phyloP scores from a whole-genome alignment of 345 rosid genomes.

The Hibiscus syriacus region DNA sequence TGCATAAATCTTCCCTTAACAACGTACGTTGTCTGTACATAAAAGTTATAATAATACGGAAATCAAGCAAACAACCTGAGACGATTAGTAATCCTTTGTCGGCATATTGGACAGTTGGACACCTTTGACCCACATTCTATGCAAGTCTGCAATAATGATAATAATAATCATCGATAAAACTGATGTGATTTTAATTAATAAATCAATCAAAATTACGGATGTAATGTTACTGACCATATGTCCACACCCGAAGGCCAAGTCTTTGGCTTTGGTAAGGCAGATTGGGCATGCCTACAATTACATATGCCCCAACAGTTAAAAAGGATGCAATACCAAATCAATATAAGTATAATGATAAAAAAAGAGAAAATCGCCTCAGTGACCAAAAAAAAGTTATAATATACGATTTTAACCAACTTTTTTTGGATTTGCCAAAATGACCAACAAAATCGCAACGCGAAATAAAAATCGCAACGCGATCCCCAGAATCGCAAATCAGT shows the following conservation, averaged over 20 bases:
- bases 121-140: conserved; percentile 47
- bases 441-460: no score
- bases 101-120: conserved; percentile 58
- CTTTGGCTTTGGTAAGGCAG: conserved; percentile 50
- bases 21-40: not conserved
- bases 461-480: no score
- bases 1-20: not conserved
- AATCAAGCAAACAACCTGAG: conserved; percentile 42
- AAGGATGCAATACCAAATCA: no score
- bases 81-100: conserved; percentile 42
- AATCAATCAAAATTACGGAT: no score
- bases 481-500: no score
- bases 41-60: not conserved
- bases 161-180: no score
- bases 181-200: no score
- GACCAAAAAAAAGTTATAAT: no score
- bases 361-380: no score
- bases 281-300: conserved; percentile 52
- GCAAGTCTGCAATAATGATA: conserved; percentile 40
- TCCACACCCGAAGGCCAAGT: conserved; percentile 63
- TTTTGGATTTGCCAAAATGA: no score
- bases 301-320: not conserved
- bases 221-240: conserved; percentile 51
- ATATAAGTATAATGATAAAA: no score
- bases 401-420: no score